phyloP scores from a whole-genome alignment of 805 yeast species.

The Teunomyces aglyptinius region DNA sequence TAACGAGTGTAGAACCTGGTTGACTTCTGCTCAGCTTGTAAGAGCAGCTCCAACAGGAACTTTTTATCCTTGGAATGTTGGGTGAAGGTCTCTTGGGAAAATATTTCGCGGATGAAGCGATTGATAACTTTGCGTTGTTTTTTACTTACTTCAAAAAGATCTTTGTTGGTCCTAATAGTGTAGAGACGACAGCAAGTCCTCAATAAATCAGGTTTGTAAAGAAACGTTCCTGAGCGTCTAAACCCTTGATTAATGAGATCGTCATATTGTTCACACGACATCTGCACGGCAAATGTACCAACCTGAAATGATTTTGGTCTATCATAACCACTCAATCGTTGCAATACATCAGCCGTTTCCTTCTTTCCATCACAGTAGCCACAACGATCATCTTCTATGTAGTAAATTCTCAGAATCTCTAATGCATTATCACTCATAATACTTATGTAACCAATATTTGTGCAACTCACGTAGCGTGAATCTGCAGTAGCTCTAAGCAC shows the following conservation, averaged over 20 bases:
- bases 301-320: slow-evolving; percentile 22
- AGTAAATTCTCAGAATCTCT: neutral
- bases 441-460: too few relatives aligned
- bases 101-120: slow-evolving; percentile 48
- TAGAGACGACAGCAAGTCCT: slow-evolving; percentile 77
- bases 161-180: slow-evolving; percentile 65
- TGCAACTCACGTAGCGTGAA: too few relatives aligned
- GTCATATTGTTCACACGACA: slow-evolving; percentile 59
- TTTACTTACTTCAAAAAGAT: slow-evolving; percentile 49
- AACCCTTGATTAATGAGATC: slow-evolving; percentile 67
- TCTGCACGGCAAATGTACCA: slow-evolving; percentile 42
- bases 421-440: neutral
- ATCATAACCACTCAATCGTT: too few relatives aligned
- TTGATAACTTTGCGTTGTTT: slow-evolving; percentile 67
- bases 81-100: slow-evolving; percentile 11
- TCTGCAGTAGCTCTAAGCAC: too few relatives aligned
- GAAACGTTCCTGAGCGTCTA: slow-evolving; percentile 71
- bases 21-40: slow-evolving; percentile 39
- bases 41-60: slow-evolving; percentile 30
- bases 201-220: slow-evolving; percentile 63
- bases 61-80: slow-evolving; percentile 11
- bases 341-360: slow-evolving; percentile 36
- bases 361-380: slow-evolving; percentile 18
- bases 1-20: slow-evolving; percentile 41
- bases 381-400: neutral